Base-by-base conservation (phyloP, 2,329 filamentous ascomycete species). In the Furcasterigmium furcatum region DNA sequence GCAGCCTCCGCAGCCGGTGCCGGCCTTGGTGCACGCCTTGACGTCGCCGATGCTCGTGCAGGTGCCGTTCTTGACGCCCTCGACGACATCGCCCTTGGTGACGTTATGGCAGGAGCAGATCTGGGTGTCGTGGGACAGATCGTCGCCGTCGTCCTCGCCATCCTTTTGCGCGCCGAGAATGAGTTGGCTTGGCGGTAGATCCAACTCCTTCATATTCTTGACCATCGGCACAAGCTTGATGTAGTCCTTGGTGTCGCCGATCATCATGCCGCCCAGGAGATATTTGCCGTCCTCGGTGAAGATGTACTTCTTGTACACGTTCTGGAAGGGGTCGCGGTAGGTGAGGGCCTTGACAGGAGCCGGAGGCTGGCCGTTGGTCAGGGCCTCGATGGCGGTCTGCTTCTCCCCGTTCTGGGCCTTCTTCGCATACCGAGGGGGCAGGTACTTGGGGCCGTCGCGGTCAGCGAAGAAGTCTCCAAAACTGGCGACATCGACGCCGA, bases 381-480 rank as follows among this genome's bases (percentile, higher is more conserved):
- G 61, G 29, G 64, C 72, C 57, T 77, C 77, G 32, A 80, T 50
- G 51, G 47, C 24, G 30, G 32, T 54, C 45, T 55, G 64, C 48
- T 60, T 54, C 18, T 48, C 52, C 16, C 44, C 68, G 54, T 72
- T 74, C 16, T 62, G 61, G 13, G 51, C 53, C 49, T 61, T 68
- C 52, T 67, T 74, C 4, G 63, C 67, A 10, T 68, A 74, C 49
- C 76, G 77, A 4, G 76, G 74, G 1, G 88, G 90, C n/a, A 92
- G 70, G 39, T 83, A 76, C 52, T 85, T 86, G 0, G 89, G 88
- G 0, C 90, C 90, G 59, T 95, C 88, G 24, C 87, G 74, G 56
- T 96, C 91, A 0, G 91, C 91, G 54, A 96, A 96, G 71, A 91
- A 96, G 61, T 96, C 91, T 1, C 91, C 91, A 60, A 96, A 96